Evolutionary conservation across 805 yeast species (phyloP), one percentile per base, ranked within the genome.

Genomic region (Spencermartinsiella europaea): DNA sequence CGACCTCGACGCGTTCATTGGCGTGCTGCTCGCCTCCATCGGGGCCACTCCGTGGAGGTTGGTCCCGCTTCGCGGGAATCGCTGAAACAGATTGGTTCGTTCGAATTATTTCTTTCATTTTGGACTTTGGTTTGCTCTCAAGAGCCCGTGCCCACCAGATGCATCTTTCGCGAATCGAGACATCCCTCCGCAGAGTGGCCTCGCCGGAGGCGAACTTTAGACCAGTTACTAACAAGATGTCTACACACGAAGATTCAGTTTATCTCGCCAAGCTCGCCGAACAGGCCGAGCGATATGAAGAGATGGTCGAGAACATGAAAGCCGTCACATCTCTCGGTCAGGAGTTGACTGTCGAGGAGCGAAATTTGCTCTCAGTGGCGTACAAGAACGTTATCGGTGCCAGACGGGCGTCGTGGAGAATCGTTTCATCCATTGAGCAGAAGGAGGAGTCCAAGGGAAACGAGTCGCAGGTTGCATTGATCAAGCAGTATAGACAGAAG

Each of bases 271-370:
- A 93, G 69, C 83, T 93, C 69, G 96, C 97, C 65, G 98, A 91
- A 75, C 97, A 91, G 77, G 97, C 98, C 65, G 99, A 93, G 76
- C 95, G 98, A 74, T 93, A 90, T 70, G 98, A 93, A 76, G 98
- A 91, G 76, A 89, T 87, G 97, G 98, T 91, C 62, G 96, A 88
- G 71, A 88, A 87, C 76, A 91, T 91, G 97, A 90, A 91, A 72
- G 84, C 87, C 45, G 98, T 93, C 64, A 98, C 97, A 60, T 84
- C 95, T 37, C 80, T 95, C 38, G 96, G 96, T 53, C 90, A 86
- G 72, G 98, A 91, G 70, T 76, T 93, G 59, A 84, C 95, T 43
- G 96, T 93, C 58, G 99, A 93, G 75, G 99, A 93, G 76, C 90
- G 99, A 72, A 93, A 93, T 74, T 77, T 91, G 59, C 79, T 91